Evolutionary conservation across 164 flowering plant species (phyloP).

Genomic region (Vitis rupestris): DNA sequence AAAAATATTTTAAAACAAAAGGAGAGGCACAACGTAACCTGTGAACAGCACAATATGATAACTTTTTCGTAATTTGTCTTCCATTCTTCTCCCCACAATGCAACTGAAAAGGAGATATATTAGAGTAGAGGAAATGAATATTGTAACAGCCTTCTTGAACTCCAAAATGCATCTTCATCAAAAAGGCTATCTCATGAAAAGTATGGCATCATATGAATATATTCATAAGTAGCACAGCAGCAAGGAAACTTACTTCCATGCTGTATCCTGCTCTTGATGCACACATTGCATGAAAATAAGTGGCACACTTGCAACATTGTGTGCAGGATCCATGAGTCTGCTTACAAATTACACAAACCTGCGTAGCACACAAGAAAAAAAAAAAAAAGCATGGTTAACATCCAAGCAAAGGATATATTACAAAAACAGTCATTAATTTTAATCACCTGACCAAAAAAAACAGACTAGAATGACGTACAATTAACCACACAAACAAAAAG

Average conservation of each 20-base stretch:
- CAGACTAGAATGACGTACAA: no score
- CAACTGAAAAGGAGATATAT: slow-evolving; percentile 44
- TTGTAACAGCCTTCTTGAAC: background rate
- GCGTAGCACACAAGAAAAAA: slow-evolving; percentile 13
- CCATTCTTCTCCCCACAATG: slow-evolving; percentile 82
- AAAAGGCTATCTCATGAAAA: no score
- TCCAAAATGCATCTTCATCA: no score
- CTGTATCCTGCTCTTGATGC: slow-evolving; percentile 90
- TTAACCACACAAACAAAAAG: no score
- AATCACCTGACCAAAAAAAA: no score
- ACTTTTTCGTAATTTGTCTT: slow-evolving; percentile 60
- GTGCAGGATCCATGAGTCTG: slow-evolving; percentile 94
- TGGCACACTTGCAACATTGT: slow-evolving; percentile 90
- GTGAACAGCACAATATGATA: slow-evolving; percentile 85
- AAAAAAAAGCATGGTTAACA: background rate
- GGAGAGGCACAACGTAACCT: slow-evolving; percentile 33
- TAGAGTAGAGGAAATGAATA: background rate
- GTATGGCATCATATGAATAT: no score
- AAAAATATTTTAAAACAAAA: background rate
- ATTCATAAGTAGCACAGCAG: no score
- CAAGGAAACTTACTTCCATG: slow-evolving; percentile 71
- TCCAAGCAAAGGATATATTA: background rate
- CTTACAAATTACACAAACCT: slow-evolving; percentile 84
- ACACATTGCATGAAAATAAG: slow-evolving; percentile 88
- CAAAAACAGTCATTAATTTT: background rate